A percentile compares a stretch with the other conserved stretches of the same genome.
phyloP scores from a whole-genome alignment of 2,329 filamentous ascomycete species.

The Acephala macrosclerotiorum region DNA sequence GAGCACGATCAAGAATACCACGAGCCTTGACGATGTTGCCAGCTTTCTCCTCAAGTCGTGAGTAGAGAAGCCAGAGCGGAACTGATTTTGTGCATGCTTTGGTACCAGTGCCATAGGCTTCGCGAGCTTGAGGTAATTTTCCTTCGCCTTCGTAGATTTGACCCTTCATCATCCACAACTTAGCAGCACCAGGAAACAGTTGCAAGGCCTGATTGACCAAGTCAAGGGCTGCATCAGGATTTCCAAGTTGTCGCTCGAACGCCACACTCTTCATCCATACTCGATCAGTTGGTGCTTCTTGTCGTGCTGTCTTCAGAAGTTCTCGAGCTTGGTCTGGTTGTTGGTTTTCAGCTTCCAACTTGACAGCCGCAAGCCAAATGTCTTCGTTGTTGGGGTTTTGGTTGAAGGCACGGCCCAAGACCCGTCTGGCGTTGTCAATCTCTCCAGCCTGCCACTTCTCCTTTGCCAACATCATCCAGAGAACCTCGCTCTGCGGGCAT shows the following conservation, averaged over 20 bases:
- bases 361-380: slow-evolving; percentile 96
- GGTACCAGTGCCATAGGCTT: slow-evolving; percentile 88
- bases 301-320: slow-evolving; percentile 81
- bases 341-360: slow-evolving; percentile 90
- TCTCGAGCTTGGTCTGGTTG: slow-evolving; percentile 83
- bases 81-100: slow-evolving; percentile 86
- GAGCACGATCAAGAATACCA: slow-evolving; percentile 89
- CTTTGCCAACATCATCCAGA: slow-evolving; percentile 96
- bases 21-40: slow-evolving; percentile 90
- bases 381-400: slow-evolving; percentile 97
- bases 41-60: slow-evolving; percentile 84
- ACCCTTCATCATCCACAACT: slow-evolving; percentile 98
- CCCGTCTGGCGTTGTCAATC: slow-evolving; percentile 83
- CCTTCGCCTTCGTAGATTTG: slow-evolving; percentile 91
- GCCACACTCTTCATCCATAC: slow-evolving; percentile 97
- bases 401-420: slow-evolving; percentile 89
- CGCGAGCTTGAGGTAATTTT: slow-evolving; percentile 83
- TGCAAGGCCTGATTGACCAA: slow-evolving; percentile 87
- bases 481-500: slow-evolving; percentile 86
- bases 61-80: slow-evolving; percentile 87
- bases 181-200: slow-evolving; percentile 83
- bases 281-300: slow-evolving; percentile 91
- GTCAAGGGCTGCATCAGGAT: slow-evolving; percentile 82
- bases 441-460: slow-evolving; percentile 93
- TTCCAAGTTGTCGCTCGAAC: slow-evolving; percentile 86